Evolutionary conservation across 805 yeast genomes (phyloP), one percentile per base, ranked within the genome.

Genomic region (Cyberlindnera maritima): DNA sequence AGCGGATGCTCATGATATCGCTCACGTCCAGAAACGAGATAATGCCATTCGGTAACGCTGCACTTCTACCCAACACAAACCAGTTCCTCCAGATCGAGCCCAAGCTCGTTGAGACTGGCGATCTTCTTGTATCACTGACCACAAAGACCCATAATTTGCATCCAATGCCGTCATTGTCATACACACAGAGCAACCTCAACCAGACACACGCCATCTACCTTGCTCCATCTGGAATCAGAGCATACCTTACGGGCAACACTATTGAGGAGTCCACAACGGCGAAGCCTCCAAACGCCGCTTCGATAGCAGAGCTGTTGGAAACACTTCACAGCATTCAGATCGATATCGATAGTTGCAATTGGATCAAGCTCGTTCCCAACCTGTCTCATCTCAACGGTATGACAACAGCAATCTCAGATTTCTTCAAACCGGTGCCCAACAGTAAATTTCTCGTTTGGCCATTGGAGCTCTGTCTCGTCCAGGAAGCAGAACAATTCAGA

Each of bases 391-490:
- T 85, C 52, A 84, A 83, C 61, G 86, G 85, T 19, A 75, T 80
- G 53, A 80, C 91, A 0, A 82, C 90, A 0, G 71, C 71, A 11
- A 74, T 86, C 2, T 70, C 89, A 12, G 70, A 72, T 20, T 85
- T 77, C 60, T 68, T 82, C 39, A 69, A 67, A 41, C 68, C 74
- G 0, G 80, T 79, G 3, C 72, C 70, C 26, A 77, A 76, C 53
- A 71, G 70, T 23, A 81, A 82, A 56, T 79, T 71, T 46, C 76
- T 86, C 2, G 64, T 80, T 37, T 87, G 95, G 95, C 95, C 95
- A 0, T 65, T 83, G 56, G 78, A 76, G 39, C 65, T 86, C 18
- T 83, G 91, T 56, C 69, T 78, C 47, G 68, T 79, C 4, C 94
- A 86, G 58, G 67, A 73, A 45, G 77, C 56, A 1, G 51, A 50